Base-by-base conservation (phyloP, 345 rosid genomes). In the Ailanthus altissimus region DNA sequence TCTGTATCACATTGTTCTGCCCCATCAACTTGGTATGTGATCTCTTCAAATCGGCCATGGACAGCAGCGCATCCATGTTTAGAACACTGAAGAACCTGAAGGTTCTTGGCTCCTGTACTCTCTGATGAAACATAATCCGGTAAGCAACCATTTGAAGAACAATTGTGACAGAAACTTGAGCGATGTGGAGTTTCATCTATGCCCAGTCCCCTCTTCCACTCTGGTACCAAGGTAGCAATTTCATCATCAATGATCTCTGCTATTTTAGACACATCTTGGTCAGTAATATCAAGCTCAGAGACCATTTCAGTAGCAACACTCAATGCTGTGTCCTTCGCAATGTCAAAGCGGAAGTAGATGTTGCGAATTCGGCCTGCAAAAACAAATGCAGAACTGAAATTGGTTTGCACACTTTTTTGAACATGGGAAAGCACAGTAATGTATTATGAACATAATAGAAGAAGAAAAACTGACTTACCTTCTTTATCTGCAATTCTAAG, bases 221-320 rank as follows among this genome's bases (percentile, higher is more conserved):
- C 87, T 0, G 97, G 97, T 0, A 92, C 93, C 47, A 96, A 81
- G 46, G 87, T 62, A 49, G 94, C 78, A 26, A 94, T 90, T 83
- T 96, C 97, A 36, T 82, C 80, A 73, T 94, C 95, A 56, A 96
- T 96, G 92, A 94, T 94, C 60, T 94, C 93, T 15, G 98, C 95
- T 84, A 96, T 94, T 82, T 88, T 91, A 42, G 67, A 75, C 50
- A 90, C 95, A 81, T 94, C 97, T 84, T 94, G 97, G 72, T 90
- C 91, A 46, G 84, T 84, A 18, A 96, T 85, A 51, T 89, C 97
- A 1, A 96, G 95, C 69, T 96, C 99, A 1, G 88, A 81, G n/a
- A 96, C 87, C 99, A 96, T 94, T 87, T 96, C 99, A 6, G 86
- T 65, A 9, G 95, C 98, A 42, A 96, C 98, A 70, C 89, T 91